Percentiles rank a stretch among this genome's conserved stretches.
These are phyloP conservation scores for Saitozyma sp. DNA, from an alignment of 768 basidiomycete genomes.

Conservation along the genomic window DNA sequence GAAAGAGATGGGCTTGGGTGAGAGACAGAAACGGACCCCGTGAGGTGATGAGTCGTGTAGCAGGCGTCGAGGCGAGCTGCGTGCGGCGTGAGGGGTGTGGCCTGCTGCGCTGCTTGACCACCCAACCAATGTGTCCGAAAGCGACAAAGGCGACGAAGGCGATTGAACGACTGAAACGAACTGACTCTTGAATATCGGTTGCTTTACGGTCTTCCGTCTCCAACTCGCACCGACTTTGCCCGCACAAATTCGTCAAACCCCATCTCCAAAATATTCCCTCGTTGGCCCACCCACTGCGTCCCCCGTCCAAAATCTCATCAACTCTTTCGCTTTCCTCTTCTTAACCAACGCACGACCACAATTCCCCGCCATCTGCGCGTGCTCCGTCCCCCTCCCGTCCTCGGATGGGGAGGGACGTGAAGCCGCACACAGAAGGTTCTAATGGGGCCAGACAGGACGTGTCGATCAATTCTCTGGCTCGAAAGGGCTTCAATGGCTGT, in stretches of 20 bases:
- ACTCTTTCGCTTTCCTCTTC: conserved; percentile 3
- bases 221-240: too few relatives aligned
- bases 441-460: conserved; percentile 49
- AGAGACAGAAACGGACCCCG: too few relatives aligned
- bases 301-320: conserved; percentile 1
- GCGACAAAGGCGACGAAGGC: too few relatives aligned
- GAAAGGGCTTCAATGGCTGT: conserved; percentile 10
- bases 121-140: too few relatives aligned
- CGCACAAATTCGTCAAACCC: not conserved
- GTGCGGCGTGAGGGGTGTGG: too few relatives aligned
- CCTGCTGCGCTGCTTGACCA: too few relatives aligned
- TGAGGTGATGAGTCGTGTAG: too few relatives aligned
- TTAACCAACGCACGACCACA: conserved; percentile 23
- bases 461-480: conserved; percentile 20
- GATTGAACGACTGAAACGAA: too few relatives aligned
- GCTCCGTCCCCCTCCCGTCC: conserved; percentile 15
- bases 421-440: conserved; percentile 14
- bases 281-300: not conserved
- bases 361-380: conserved; percentile 33
- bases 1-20: too few relatives aligned
- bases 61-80: too few relatives aligned
- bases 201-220: too few relatives aligned
- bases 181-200: too few relatives aligned
- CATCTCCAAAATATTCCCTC: not conserved
- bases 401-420: conserved; percentile 6